Base-by-base conservation (phyloP, 176 grass and related monocot genomes). In the Triticum aestivum region DNA sequence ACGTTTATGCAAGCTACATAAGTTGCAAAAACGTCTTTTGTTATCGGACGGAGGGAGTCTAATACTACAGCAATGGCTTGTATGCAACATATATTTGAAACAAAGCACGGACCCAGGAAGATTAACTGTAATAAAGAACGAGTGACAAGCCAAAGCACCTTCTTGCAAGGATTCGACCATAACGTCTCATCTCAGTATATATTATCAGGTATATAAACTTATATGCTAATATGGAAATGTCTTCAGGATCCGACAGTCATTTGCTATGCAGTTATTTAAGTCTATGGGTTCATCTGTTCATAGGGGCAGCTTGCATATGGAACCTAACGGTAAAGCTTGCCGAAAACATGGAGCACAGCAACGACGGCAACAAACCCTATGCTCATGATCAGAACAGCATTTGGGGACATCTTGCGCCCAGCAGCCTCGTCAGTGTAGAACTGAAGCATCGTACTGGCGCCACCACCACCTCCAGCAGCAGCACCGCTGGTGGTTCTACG, bases 281-380 rank as follows among this genome's bases (percentile, higher is more conserved):
- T 23, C 61, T 63, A 84, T 3, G 26, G 80, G 8, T 6, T 84
- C 35, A 27, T 54, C 17, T 61, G 27, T 42, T 78, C 12, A 51
- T 51, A 39, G 44, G 1, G 6, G 51, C 5, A 54, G 56, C 62
- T 45, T 11, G 1, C 38, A 42, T 54, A 54, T 30, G 49, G 34
- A 91, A 37, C 70, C 77, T 93, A 93, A 42, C 82, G 86, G 73
- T 98, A 94, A 18, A 98, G 87, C 88, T 98, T 96, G 61, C 96
- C 92, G 3, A 91, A 94, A 45, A 96, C 92, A 91, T 98, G 97
- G 7, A 96, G 85, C 87, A 94, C 81, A 10, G 90, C 94, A 35
- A 98, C 97, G 0, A 96, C 71, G 1, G 90, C 92, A 45, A 98
- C 91, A 68, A 98, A 98, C 29, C 94, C 97, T 38, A 98, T 87